A percentile compares a stretch with the other conserved stretches of the same genome.
Evolutionary conservation across 2,329 filamentous ascomycete genomes (phyloP).

Genomic region (Fusarium domesticum): DNA sequence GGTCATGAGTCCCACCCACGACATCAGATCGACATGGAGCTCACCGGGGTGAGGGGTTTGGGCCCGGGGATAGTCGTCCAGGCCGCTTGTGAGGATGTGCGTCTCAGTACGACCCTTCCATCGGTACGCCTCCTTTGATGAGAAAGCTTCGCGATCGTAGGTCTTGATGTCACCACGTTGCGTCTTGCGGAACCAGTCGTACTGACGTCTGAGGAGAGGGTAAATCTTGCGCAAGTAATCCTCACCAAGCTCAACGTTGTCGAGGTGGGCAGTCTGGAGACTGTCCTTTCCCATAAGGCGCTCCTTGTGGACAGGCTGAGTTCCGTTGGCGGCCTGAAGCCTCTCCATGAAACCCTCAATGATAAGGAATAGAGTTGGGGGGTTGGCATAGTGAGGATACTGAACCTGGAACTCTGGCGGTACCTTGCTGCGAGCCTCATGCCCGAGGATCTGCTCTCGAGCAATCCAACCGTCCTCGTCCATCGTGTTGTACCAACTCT

Average conservation of each 20-base stretch:
- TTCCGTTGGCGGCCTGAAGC: conserved; percentile 57
- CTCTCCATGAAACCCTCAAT: conserved; percentile 82
- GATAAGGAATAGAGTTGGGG: conserved; percentile 88
- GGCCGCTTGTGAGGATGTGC: conserved; percentile 87
- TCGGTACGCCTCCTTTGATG: conserved; percentile 86
- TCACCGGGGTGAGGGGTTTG: conserved; percentile 94
- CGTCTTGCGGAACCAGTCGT: conserved; percentile 91
- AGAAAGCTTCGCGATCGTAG: conserved; percentile 87
- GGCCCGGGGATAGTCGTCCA: conserved; percentile 93
- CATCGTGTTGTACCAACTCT: conserved; percentile 94
- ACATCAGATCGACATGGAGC: conserved; percentile 90
- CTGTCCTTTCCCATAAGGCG: conserved; percentile 41
- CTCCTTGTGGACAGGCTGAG: conserved; percentile 42
- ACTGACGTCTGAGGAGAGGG: conserved; percentile 83
- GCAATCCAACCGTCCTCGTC: conserved; percentile 98
- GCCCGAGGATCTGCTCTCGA: conserved; percentile 89
- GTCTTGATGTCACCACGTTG: conserved; percentile 86
- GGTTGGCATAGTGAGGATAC: conserved; percentile 97
- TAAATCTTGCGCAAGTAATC: conserved; percentile 76
- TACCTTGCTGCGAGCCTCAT: conserved; percentile 91
- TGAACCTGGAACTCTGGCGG: conserved; percentile 90
- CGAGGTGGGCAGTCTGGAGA: conserved; percentile 62
- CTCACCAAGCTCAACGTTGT: conserved; percentile 64
- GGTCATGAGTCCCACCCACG: conserved; percentile 97
- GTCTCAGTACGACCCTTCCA: conserved; percentile 87